Conservation (phyloP, 129 eudicot species). For the Smallanthus sonchifolius region DNA sequence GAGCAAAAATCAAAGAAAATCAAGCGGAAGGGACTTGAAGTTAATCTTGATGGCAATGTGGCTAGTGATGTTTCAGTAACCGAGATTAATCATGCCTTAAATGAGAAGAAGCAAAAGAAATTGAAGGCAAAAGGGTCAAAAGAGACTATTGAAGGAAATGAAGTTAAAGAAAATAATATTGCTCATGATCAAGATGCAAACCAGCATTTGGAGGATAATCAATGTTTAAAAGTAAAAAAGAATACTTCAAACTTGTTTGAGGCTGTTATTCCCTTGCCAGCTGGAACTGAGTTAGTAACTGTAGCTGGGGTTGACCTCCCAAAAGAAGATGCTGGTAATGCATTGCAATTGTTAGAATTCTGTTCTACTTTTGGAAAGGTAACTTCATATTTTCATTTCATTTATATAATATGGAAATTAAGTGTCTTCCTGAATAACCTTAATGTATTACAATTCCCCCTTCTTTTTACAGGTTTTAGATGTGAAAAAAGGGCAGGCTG, state of each 20-base stretch:
- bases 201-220: neutral
- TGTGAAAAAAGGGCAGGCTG: conserved; percentile 69
- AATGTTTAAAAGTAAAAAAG: conserved; percentile 5
- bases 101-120: conserved; percentile 24
- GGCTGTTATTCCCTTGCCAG: conserved; percentile 44
- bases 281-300: conserved; percentile 50
- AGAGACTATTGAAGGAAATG: conserved; percentile 9
- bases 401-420: neutral
- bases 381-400: conserved; percentile 15
- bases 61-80: neutral
- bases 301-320: conserved; percentile 60
- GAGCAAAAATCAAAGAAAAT: neutral
- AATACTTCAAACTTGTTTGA: conserved; percentile 13
- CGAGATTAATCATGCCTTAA: neutral
- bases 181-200: neutral
- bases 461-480: conserved; percentile 43
- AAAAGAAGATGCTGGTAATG: conserved; percentile 73
- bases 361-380: conserved; percentile 91
- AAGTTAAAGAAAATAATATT: neutral
- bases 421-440: neutral
- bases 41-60: neutral
- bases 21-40: neutral
- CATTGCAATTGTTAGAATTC: conserved; percentile 81
- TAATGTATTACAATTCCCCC: neutral
- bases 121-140: conserved; percentile 9